These are phyloP conservation scores for Chlamydomonas eustigma DNA, from an alignment of 139 green algal species.

Conservation along the genomic window DNA sequence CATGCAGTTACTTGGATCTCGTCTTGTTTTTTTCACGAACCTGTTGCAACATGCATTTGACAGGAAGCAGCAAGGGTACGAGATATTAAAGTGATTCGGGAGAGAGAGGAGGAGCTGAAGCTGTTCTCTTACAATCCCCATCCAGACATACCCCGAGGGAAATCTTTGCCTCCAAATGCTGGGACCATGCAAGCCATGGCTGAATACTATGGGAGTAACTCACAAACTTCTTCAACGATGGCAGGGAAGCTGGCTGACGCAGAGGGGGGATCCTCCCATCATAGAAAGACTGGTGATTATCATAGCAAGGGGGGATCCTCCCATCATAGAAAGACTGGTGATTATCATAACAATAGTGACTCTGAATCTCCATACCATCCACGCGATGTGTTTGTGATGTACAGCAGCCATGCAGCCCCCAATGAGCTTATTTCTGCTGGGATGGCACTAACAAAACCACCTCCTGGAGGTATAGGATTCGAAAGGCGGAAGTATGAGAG, in stretches of 20 bases:
- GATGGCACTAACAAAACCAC: not conserved
- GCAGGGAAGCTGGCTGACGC: not conserved
- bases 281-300: no score
- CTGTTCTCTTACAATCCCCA: slow-evolving; percentile 31
- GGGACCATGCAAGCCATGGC: slow-evolving; percentile 31
- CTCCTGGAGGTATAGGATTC: not conserved
- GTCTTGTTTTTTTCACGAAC: not conserved
- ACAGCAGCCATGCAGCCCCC: not conserved
- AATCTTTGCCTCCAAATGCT: slow-evolving; percentile 33
- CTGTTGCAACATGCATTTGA: not conserved
- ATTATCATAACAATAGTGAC: no score
- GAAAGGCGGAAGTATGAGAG: slow-evolving; percentile 4
- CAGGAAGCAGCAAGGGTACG: slow-evolving; percentile 28
- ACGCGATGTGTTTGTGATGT: slow-evolving; percentile 1
- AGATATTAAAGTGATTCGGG: slow-evolving; percentile 17
- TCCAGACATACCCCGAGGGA: slow-evolving; percentile 16
- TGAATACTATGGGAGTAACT: not conserved
- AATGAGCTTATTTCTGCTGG: not conserved
- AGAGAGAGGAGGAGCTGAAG: slow-evolving; percentile 20
- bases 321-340: no score
- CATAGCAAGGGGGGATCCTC: no score
- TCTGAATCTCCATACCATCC: not conserved
- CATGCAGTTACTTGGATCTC: not conserved
- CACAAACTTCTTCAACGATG: not conserved
- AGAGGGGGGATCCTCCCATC: no score